A percentile compares a stretch with the other conserved stretches of the same genome.
Conservation (phyloP, 2,329 filamentous ascomycete genomes). For the Cladosporium sp. region DNA sequence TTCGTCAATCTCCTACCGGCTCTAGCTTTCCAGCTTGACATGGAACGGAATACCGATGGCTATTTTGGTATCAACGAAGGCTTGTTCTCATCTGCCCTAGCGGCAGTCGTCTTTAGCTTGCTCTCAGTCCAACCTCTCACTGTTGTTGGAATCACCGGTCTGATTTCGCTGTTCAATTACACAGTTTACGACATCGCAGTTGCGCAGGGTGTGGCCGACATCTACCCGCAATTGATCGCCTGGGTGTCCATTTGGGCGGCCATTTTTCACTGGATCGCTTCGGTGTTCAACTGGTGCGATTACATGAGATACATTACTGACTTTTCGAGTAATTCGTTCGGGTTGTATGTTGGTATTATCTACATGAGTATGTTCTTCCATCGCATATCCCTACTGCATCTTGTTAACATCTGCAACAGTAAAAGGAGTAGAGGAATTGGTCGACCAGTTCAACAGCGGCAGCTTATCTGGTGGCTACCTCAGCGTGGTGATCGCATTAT, state of each 20-base stretch:
- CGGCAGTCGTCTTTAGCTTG: conserved; percentile 51
- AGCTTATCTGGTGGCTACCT: conserved; percentile 41
- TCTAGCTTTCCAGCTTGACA: conserved; percentile 55
- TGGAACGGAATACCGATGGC: conserved; percentile 50
- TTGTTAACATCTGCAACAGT: conserved; percentile 32
- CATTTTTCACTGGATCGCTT: conserved; percentile 53
- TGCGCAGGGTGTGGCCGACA: conserved; percentile 41
- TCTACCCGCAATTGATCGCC: conserved; percentile 52
- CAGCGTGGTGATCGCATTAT: conserved; percentile 46
- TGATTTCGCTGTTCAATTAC: conserved; percentile 53
- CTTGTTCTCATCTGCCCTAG: conserved; percentile 51
- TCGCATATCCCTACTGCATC: neutral
- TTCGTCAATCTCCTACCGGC: conserved; percentile 57
- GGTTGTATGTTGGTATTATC: conserved; percentile 53
- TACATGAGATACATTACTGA: conserved; percentile 57
- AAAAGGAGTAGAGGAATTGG: conserved; percentile 53
- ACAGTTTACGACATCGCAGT: conserved; percentile 55
- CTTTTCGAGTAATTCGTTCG: conserved; percentile 51
- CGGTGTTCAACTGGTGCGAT: conserved; percentile 50
- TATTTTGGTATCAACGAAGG: conserved; percentile 56
- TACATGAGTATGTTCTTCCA: conserved; percentile 39
- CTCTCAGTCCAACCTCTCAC: conserved; percentile 51
- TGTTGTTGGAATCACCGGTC: conserved; percentile 54
- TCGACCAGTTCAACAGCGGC: conserved; percentile 42
- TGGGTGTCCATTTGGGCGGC: conserved; percentile 56